Percentiles rank a stretch among this genome's conserved stretches.
phyloP scores from a whole-genome alignment of 352 stramenopile genomes.

The Phytophthora palmivora region DNA sequence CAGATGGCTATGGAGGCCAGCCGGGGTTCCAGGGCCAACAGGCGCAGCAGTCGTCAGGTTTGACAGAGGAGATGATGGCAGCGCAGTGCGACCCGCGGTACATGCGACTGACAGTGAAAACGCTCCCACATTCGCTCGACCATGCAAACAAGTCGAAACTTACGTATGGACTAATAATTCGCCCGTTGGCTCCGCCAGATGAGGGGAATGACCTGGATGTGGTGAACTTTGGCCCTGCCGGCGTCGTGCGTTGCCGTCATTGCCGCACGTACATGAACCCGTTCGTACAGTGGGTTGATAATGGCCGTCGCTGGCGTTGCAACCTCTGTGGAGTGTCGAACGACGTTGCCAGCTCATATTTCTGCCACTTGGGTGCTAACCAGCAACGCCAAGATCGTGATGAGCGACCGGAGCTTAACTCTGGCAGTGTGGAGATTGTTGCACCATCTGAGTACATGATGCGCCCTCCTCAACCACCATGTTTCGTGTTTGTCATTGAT shows the following conservation, averaged over 20 bases:
- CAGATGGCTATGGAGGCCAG: slow-evolving; percentile 67
- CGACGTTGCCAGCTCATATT: slow-evolving; percentile 96
- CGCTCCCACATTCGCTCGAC: slow-evolving; percentile 83
- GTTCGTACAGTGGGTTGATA: slow-evolving; percentile 92
- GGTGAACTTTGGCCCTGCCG: slow-evolving; percentile 87
- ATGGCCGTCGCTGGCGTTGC: slow-evolving; percentile 87
- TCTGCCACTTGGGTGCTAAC: slow-evolving; percentile 96
- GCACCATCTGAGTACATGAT: slow-evolving; percentile 92
- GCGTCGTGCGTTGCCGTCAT: slow-evolving; percentile 88
- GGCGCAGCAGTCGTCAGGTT: slow-evolving; percentile 54
- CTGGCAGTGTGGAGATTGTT: slow-evolving; percentile 87
- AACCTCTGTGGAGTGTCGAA: slow-evolving; percentile 91
- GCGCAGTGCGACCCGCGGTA: slow-evolving; percentile 81
- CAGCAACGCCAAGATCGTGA: slow-evolving; percentile 94
- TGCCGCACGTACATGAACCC: slow-evolving; percentile 92
- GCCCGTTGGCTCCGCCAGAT: slow-evolving; percentile 75
- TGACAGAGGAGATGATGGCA: slow-evolving; percentile 76
- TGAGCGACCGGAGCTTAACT: slow-evolving; percentile 85
- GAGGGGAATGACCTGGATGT: slow-evolving; percentile 79
- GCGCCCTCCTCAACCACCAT: slow-evolving; percentile 86
- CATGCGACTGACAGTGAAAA: slow-evolving; percentile 84
- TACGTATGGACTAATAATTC: slow-evolving; percentile 87
- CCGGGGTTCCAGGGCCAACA: slow-evolving; percentile 50
- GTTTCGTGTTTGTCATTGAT: slow-evolving; percentile 92
- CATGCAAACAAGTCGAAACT: slow-evolving; percentile 86